phyloP scores from a whole-genome alignment of 495 filamentous ascomycete species.

The Penicillium verhagenii region DNA sequence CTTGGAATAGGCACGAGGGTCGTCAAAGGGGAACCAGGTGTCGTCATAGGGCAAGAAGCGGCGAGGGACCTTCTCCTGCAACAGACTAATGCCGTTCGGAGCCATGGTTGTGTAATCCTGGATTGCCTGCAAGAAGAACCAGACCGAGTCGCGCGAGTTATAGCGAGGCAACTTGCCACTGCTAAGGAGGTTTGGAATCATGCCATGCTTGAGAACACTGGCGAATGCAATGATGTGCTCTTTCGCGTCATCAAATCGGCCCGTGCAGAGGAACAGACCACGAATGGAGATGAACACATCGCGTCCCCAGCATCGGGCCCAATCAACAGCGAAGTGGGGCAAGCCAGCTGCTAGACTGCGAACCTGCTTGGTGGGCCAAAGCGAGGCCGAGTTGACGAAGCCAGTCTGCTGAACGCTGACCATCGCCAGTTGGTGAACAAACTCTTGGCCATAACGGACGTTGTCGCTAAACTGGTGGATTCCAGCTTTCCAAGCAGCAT shows the following conservation, averaged over 20 bases:
- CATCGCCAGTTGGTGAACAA: slow-evolving; percentile 82
- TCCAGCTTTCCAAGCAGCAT: slow-evolving; percentile 72
- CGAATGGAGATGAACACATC: slow-evolving; percentile 96
- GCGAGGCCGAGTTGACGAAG: slow-evolving; percentile 80
- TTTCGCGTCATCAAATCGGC: slow-evolving; percentile 80
- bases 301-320: slow-evolving; percentile 96
- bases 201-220: slow-evolving; percentile 95
- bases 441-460: slow-evolving; percentile 75
- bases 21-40: slow-evolving; percentile 79
- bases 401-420: slow-evolving; percentile 89
- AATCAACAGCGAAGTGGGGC: slow-evolving; percentile 91
- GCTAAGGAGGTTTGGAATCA: slow-evolving; percentile 93
- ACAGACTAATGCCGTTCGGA: slow-evolving; percentile 70
- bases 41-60: slow-evolving; percentile 97
- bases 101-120: slow-evolving; percentile 89
- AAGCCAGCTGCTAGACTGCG: slow-evolving; percentile 89
- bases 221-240: slow-evolving; percentile 96
- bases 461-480: slow-evolving; percentile 76
- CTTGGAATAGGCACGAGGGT: slow-evolving; percentile 80
- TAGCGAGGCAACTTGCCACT: slow-evolving; percentile 89
- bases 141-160: slow-evolving; percentile 93
- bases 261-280: slow-evolving; percentile 84
- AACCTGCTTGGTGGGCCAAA: slow-evolving; percentile 81
- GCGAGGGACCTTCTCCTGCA: slow-evolving; percentile 74
- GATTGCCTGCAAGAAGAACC: slow-evolving; percentile 94